These are phyloP conservation scores for Penicillium cosmopolitanum DNA, from an alignment of 495 filamentous ascomycete genomes.

Conservation along the genomic window DNA sequence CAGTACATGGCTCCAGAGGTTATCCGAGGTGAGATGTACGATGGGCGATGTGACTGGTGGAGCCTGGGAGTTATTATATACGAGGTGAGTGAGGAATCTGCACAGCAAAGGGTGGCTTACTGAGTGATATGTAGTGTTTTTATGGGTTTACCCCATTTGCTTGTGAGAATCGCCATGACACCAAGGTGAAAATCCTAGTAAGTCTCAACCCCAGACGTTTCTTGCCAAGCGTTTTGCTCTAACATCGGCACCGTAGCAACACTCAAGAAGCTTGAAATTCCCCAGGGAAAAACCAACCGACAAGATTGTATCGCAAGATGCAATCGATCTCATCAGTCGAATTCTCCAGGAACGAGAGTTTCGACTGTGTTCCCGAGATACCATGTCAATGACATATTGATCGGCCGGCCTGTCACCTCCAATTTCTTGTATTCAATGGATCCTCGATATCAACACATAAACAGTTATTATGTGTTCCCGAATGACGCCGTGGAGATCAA, in stretches of 20 bases:
- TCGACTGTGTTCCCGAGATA: slow-evolving; percentile 79
- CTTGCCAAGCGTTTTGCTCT: neutral
- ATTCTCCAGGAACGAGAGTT: slow-evolving; percentile 77
- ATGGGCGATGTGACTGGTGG: slow-evolving; percentile 96
- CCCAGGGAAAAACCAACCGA: slow-evolving; percentile 58
- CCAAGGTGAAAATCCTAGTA: slow-evolving; percentile 80
- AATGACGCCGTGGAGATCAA: slow-evolving; percentile 81
- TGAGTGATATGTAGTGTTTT: slow-evolving; percentile 59
- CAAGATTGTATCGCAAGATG: slow-evolving; percentile 60
- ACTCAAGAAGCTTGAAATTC: slow-evolving; percentile 61
- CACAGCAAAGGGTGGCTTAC: neutral
- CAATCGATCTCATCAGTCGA: slow-evolving; percentile 71
- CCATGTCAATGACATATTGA: slow-evolving; percentile 59
- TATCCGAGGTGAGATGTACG: slow-evolving; percentile 78
- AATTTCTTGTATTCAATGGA: slow-evolving; percentile 40
- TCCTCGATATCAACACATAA: slow-evolving; percentile 35
- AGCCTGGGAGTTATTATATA: slow-evolving; percentile 91
- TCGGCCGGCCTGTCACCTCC: slow-evolving; percentile 35
- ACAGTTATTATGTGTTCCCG: slow-evolving; percentile 70
- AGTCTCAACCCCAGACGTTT: slow-evolving; percentile 27
- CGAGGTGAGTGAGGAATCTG: slow-evolving; percentile 55
- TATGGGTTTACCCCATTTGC: slow-evolving; percentile 92
- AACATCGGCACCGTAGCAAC: slow-evolving; percentile 38
- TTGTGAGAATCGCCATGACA: slow-evolving; percentile 75
- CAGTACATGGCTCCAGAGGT: slow-evolving; percentile 99